Conservation (phyloP, 768 basidiomycete species). For the Tulasnella sp. region DNA sequence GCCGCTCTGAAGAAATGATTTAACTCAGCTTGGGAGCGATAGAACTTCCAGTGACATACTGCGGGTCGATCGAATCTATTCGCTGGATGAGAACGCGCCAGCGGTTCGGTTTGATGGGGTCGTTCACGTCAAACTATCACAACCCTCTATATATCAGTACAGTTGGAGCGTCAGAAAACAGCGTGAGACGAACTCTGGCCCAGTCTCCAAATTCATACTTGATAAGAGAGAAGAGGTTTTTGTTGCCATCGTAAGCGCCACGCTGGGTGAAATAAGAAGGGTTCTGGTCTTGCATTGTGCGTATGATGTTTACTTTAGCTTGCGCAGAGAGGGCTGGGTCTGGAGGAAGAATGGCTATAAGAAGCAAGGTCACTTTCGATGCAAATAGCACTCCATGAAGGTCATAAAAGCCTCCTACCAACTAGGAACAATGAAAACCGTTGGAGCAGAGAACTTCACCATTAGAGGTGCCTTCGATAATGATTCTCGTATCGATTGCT, state of each 20-base stretch:
- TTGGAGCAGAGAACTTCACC: neutral
- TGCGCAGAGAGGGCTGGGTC: constrained; percentile 69
- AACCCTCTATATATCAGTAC: neutral
- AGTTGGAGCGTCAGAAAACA: neutral
- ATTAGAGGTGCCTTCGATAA: no score
- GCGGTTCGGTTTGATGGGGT: constrained; percentile 59
- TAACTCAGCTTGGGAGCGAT: no score
- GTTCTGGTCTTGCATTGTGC: constrained; percentile 10
- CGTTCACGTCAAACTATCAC: constrained; percentile 19
- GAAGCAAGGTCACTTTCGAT: neutral
- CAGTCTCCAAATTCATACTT: constrained; percentile 38
- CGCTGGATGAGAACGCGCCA: constrained; percentile 49
- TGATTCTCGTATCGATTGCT: neutral
- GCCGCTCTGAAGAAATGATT: constrained; percentile 53
- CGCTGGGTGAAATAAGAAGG: neutral
- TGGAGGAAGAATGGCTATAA: neutral
- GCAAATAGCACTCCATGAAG: neutral
- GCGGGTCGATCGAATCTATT: neutral
- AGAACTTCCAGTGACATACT: neutral
- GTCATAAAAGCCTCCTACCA: neutral
- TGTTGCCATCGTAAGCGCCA: constrained; percentile 21
- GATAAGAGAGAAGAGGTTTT: constrained; percentile 11
- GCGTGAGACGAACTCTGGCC: constrained; percentile 48
- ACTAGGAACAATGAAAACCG: neutral
- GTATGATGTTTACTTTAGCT: constrained; percentile 59